Evolutionary conservation across 345 rosid genomes (phyloP).

Genomic region (Litchi chinensis): DNA sequence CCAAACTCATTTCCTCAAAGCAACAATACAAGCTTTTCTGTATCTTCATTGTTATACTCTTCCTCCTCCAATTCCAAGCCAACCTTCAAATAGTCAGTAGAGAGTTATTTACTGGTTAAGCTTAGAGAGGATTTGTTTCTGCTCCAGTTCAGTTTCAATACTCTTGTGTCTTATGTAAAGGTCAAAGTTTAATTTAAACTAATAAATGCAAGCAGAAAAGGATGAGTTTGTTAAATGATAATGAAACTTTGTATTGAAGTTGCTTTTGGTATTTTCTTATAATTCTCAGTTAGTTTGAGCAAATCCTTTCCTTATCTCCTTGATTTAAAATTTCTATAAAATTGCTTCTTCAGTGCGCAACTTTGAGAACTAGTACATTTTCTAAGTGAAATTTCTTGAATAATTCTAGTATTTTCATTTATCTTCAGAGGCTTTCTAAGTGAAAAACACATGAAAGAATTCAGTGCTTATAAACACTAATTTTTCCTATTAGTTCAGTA

Average conservation of each 20-base stretch:
- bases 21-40: conserved; percentile 63
- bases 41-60: conserved; percentile 57
- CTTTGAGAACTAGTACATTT: no score
- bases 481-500: no score
- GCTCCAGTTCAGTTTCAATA: conserved; percentile 18
- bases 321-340: not conserved
- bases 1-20: conserved; percentile 34
- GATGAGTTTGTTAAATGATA: not conserved
- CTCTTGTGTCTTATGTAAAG: conserved; percentile 1
- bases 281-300: not conserved
- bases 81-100: conserved; percentile 37
- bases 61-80: conserved; percentile 43
- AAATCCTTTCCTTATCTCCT: not conserved
- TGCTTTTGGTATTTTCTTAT: not conserved
- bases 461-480: no score
- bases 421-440: no score
- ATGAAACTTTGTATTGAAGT: not conserved
- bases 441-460: no score
- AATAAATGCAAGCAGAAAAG: not conserved
- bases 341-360: not conserved
- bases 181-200: conserved; percentile 10
- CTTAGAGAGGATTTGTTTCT: not conserved
- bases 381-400: no score
- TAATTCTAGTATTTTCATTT: no score
- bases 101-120: not conserved